A percentile compares a stretch with the other conserved stretches of the same genome.
These are phyloP conservation scores for Pholiota conissans DNA, from an alignment of 768 basidiomycete genomes.

Conservation along the genomic window DNA sequence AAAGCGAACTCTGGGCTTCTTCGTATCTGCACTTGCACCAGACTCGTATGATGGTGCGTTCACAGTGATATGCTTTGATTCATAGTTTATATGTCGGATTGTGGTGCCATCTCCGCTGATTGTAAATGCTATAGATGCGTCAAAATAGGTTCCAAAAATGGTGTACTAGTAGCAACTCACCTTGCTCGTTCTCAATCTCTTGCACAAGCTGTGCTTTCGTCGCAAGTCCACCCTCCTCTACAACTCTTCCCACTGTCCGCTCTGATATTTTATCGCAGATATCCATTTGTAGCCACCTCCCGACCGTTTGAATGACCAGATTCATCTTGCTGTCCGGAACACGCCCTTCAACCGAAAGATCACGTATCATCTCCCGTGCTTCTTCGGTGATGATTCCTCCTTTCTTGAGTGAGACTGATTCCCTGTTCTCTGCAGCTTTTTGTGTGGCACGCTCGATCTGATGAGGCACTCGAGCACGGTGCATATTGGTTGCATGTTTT, in stretches of 20 bases:
- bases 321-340: too few species aligned
- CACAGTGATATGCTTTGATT: slow-evolving; percentile 15
- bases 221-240: slow-evolving; percentile 19
- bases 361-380: too few species aligned
- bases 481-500: too few species aligned
- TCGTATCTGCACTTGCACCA: neutral
- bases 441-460: too few species aligned
- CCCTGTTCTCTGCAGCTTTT: too few species aligned
- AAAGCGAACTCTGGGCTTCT: neutral
- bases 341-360: too few species aligned
- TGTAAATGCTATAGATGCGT: neutral
- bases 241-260: slow-evolving; percentile 13
- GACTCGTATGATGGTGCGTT: neutral
- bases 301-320: neutral
- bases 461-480: too few species aligned
- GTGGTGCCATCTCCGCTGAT: slow-evolving; percentile 22
- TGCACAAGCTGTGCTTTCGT: slow-evolving; percentile 5
- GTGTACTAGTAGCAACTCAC: too few species aligned
- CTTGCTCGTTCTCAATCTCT: too few species aligned
- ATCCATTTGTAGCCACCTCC: neutral
- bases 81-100: slow-evolving; percentile 16
- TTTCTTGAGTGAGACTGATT: too few species aligned
- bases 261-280: slow-evolving; percentile 8
- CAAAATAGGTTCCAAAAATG: too few species aligned
- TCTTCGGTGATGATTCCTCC: too few species aligned